Evolutionary conservation across 345 rosid genomes (phyloP), one percentile per base, ranked within the genome.

Genomic region (Aethionema arabicum): DNA sequence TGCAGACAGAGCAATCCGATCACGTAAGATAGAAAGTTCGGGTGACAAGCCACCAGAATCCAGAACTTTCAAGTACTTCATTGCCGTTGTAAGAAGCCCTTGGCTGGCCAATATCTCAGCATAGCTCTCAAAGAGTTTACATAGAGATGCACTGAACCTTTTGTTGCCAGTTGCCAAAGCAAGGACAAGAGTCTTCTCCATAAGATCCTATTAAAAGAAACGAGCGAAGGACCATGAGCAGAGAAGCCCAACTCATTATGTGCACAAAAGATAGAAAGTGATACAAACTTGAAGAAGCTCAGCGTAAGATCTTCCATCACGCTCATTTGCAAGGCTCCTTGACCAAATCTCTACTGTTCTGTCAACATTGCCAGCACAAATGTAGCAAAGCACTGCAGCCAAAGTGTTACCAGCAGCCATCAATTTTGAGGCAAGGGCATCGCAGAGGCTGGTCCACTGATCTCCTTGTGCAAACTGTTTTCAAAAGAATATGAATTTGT

Each of bases 341-440:
- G 99, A 93, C 99, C 99, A 93, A 66, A 93, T 93, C 72, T 90
- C 99, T 66, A 95, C 96, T 46, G 99, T 90, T 70, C 90, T 95
- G 76, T 95, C 98, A 69, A 95, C 86, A 74, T 95, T 95, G 40
- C 95, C 93, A 4, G 98, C 97, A 56, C 99, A 95, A 51, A 90
- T 90, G 77, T 79, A 95, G 77, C 99, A 95, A 10, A 95, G 84
- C 41, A 96, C 90, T 54, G 99, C 99, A 3, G 97, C 86, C 75
- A 86, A 72, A 66, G 88, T 86, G 78, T 83, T 79, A 65, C 91
- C 90, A 56, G 84, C 82, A 32, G 70, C 83, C 89, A 86, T 76
- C 58, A 95, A 80, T 69, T 79, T 90, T 48, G 95, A 76, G 68
- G 93, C 97, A 57, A 95, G 95, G 7, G 83, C 76, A 65, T 90